A percentile compares a stretch with the other conserved stretches of the same genome.
phyloP scores from a whole-genome alignment of 1,284 basidiomycete genomes.

The Naganishia sp. region DNA sequence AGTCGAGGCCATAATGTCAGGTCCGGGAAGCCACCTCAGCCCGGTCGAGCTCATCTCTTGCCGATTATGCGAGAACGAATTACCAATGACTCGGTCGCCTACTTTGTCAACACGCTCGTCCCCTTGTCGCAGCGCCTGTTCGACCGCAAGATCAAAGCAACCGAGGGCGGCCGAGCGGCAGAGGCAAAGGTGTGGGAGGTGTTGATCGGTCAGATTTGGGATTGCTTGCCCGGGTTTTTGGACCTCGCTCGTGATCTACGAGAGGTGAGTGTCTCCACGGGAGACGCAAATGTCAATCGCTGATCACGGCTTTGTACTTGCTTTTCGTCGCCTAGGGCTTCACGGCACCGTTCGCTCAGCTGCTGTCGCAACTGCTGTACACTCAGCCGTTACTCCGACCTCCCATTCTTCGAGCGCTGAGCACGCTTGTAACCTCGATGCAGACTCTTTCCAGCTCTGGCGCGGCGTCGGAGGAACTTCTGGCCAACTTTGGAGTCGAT shows the following conservation, averaged over 20 bases:
- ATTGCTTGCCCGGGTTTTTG: slow-evolving; percentile 62
- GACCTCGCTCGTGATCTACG: slow-evolving; percentile 81
- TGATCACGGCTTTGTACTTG: background rate
- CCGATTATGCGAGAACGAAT: slow-evolving; percentile 77
- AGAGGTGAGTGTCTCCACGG: slow-evolving; percentile 38
- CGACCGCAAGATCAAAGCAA: slow-evolving; percentile 73
- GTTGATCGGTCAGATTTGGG: slow-evolving; percentile 89
- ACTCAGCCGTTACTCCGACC: slow-evolving; percentile 80
- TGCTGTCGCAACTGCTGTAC: slow-evolving; percentile 90
- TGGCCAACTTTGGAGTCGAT: slow-evolving; percentile 58
- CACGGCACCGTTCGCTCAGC: slow-evolving; percentile 71
- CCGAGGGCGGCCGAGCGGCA: slow-evolving; percentile 67
- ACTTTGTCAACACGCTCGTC: slow-evolving; percentile 88
- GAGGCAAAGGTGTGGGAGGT: slow-evolving; percentile 95
- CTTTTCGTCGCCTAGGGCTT: slow-evolving; percentile 60
- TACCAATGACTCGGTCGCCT: slow-evolving; percentile 77
- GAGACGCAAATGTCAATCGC: background rate
- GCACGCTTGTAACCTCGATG: slow-evolving; percentile 70
- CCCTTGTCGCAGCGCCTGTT: slow-evolving; percentile 94
- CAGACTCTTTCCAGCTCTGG: slow-evolving; percentile 55
- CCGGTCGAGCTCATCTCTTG: slow-evolving; percentile 81
- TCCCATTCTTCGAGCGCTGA: slow-evolving; percentile 77
- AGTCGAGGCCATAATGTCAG: slow-evolving; percentile 32
- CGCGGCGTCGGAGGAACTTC: slow-evolving; percentile 57
- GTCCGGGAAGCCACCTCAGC: slow-evolving; percentile 47